Evolutionary conservation across 352 stramenopile species (phyloP).

Genomic region (Globisporangium emineosum): DNA sequence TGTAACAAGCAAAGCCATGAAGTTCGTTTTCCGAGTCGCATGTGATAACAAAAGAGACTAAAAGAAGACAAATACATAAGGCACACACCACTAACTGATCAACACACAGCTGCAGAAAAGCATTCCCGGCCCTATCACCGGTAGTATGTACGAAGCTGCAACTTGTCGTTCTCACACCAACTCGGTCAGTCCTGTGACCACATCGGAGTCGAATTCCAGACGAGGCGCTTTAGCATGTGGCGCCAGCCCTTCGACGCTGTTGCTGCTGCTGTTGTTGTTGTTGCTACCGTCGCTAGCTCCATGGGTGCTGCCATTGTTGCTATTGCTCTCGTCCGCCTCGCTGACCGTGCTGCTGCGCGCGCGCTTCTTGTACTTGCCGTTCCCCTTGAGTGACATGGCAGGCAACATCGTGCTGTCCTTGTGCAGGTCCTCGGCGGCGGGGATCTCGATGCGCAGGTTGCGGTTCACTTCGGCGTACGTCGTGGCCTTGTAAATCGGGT

Average conservation of each 20-base stretch:
- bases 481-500: slow-evolving; percentile 69
- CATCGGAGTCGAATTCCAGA: slow-evolving; percentile 60
- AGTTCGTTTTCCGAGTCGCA: not conserved
- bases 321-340: not conserved
- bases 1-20: too few species aligned
- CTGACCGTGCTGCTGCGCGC: slow-evolving; percentile 20
- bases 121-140: too few species aligned
- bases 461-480: slow-evolving; percentile 59
- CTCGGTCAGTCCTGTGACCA: slow-evolving; percentile 52
- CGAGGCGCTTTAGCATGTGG: slow-evolving; percentile 45
- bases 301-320: not conserved
- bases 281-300: not conserved
- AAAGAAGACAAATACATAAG: not conserved
- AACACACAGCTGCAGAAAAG: too few species aligned
- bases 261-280: not conserved
- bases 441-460: slow-evolving; percentile 76
- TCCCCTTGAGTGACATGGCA: slow-evolving; percentile 37
- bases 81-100: not conserved
- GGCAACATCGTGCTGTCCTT: slow-evolving; percentile 69
- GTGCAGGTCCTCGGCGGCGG: slow-evolving; percentile 56
- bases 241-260: not conserved
- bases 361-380: slow-evolving; percentile 60
- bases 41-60: not conserved
- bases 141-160: too few species aligned
- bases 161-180: slow-evolving; percentile 35